phyloP scores from a whole-genome alignment of 2,329 filamentous ascomycete genomes.

The Capronia americana region DNA sequence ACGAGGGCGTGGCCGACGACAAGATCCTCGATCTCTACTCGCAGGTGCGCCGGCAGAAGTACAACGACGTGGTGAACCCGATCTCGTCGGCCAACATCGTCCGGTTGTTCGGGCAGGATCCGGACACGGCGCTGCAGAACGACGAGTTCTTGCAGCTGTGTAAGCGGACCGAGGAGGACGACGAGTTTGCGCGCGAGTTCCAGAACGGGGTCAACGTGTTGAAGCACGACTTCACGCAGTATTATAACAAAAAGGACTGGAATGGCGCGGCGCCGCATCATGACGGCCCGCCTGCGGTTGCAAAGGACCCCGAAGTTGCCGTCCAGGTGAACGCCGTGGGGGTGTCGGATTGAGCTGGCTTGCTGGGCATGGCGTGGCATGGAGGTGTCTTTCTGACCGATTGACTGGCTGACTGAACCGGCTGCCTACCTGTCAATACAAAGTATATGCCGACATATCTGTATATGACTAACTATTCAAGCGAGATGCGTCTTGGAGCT shows the following conservation, averaged over 20 bases:
- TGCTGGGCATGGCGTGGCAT: neutral
- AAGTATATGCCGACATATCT: too few species aligned
- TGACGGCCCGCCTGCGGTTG: neutral
- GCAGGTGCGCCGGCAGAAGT: conserved; percentile 50
- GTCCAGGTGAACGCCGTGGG: neutral
- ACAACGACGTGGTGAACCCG: conserved; percentile 48
- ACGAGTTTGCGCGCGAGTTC: conserved; percentile 35
- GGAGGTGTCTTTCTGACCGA: neutral
- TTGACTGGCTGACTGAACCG: too few species aligned
- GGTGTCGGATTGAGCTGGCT: conserved; percentile 7
- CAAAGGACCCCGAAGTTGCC: conserved; percentile 10
- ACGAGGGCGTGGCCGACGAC: conserved; percentile 48
- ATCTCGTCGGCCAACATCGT: conserved; percentile 52
- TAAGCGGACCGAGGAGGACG: conserved; percentile 44
- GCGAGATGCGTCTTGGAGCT: too few species aligned
- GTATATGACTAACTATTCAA: too few species aligned
- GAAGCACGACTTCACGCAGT: conserved; percentile 35
- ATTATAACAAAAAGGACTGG: conserved; percentile 22
- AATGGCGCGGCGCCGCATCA: neutral
- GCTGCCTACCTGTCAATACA: neutral
- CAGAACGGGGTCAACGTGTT: conserved; percentile 21
- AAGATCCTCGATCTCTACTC: conserved; percentile 53
- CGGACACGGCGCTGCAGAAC: conserved; percentile 46
- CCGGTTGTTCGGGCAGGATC: conserved; percentile 46
- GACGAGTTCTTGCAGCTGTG: conserved; percentile 48